Conservation (phyloP, 768 basidiomycete genomes). For the Tricholoma bakamatsutake region DNA sequence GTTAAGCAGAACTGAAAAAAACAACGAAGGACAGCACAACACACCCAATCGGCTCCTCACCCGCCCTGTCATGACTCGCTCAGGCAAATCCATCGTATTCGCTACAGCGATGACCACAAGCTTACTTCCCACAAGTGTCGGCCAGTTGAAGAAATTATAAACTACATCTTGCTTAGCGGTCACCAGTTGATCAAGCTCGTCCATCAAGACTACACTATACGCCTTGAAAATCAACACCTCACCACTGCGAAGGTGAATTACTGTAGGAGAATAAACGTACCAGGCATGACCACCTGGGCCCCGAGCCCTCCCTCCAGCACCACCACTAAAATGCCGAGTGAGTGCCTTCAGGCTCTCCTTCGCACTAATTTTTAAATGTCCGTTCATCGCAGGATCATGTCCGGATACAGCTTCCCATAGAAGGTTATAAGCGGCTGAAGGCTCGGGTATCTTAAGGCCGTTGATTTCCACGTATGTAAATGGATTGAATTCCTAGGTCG, state of each 20-base stretch:
- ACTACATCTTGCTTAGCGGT: slow-evolving; percentile 97
- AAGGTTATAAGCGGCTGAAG: slow-evolving; percentile 84
- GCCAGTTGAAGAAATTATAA: slow-evolving; percentile 99
- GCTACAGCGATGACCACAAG: slow-evolving; percentile 95
- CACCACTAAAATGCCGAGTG: slow-evolving; percentile 69
- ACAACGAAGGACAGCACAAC: slow-evolving; percentile 14
- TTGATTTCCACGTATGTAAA: slow-evolving; percentile 99
- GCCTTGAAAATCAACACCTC: not conserved
- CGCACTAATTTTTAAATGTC: slow-evolving; percentile 59
- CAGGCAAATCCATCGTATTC: slow-evolving; percentile 97
- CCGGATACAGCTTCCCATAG: slow-evolving; percentile 94
- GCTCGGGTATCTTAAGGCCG: slow-evolving; percentile 89
- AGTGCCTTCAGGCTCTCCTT: slow-evolving; percentile 83
- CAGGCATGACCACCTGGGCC: slow-evolving; percentile 87
- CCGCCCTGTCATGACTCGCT: slow-evolving; percentile 87
- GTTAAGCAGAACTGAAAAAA: not conserved
- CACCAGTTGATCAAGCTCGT: slow-evolving; percentile 95
- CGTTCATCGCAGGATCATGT: slow-evolving; percentile 56
- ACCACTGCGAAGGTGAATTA: not conserved
- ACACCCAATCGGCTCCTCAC: slow-evolving; percentile 87
- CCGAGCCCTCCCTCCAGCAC: slow-evolving; percentile 32
- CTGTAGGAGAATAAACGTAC: slow-evolving; percentile 36
- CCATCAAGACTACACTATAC: slow-evolving; percentile 92
- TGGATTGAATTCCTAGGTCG: slow-evolving; percentile 76
- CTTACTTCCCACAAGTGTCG: slow-evolving; percentile 80